Conservation (phyloP, 495 filamentous ascomycete species). For the Rusavskia elegans region DNA sequence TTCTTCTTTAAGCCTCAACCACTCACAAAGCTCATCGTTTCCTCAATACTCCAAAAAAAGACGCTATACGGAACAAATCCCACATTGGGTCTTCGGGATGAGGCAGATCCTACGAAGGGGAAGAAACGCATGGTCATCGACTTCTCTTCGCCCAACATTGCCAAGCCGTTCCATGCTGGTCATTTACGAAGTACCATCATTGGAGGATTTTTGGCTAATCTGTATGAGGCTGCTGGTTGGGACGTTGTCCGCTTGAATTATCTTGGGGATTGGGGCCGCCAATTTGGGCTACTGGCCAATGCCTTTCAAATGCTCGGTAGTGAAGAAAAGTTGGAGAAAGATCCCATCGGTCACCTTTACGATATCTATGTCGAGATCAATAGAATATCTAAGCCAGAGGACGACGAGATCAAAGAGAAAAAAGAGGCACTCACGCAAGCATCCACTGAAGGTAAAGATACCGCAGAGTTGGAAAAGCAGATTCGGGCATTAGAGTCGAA, state of each 20-base stretch:
- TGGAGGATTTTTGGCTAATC: slow-evolving; percentile 53
- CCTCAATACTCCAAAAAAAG: slow-evolving; percentile 44
- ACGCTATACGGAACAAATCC: slow-evolving; percentile 49
- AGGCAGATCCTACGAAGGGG: slow-evolving; percentile 48
- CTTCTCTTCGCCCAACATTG: slow-evolving; percentile 66
- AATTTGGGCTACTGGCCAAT: slow-evolving; percentile 53
- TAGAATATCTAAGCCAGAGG: slow-evolving; percentile 31
- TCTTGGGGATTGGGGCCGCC: slow-evolving; percentile 64
- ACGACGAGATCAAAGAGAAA: slow-evolving; percentile 39
- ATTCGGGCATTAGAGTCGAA: slow-evolving; percentile 34
- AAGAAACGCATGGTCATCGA: slow-evolving; percentile 53
- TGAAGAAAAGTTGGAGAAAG: slow-evolving; percentile 40
- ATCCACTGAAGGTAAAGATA: slow-evolving; percentile 33
- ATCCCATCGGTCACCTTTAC: slow-evolving; percentile 54
- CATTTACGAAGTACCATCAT: slow-evolving; percentile 66
- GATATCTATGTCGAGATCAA: slow-evolving; percentile 57
- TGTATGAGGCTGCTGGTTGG: slow-evolving; percentile 56
- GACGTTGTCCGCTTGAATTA: slow-evolving; percentile 60
- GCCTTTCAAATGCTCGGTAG: slow-evolving; percentile 50
- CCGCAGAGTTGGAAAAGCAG: slow-evolving; percentile 30
- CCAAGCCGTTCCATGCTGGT: slow-evolving; percentile 57
- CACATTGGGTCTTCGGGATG: slow-evolving; percentile 49
- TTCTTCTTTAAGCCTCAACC: slow-evolving; percentile 62
- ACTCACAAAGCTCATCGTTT: slow-evolving; percentile 43
- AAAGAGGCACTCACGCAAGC: slow-evolving; percentile 36